Base-by-base conservation (phyloP, 441 rosid species). In the Adansonia gregorii region DNA sequence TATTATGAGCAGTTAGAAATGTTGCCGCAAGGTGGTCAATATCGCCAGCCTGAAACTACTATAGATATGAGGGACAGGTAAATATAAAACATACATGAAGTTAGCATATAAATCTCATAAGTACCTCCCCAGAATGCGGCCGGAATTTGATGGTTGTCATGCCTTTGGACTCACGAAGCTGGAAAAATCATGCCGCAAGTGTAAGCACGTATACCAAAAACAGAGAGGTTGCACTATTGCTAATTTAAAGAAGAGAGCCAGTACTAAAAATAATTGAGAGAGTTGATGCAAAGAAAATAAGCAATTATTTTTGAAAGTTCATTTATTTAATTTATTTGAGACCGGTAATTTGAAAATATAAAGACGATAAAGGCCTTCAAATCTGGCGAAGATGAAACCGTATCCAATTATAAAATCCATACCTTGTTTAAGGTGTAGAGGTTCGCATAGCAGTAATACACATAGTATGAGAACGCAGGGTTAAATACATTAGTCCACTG, bases 161-260 rank as follows among this genome's bases (percentile, higher is more conserved):
- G 80, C 99, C 99, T 88, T 97, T 97, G 24, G 91, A 92, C 85
- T 97, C 99, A 4, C 99, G 98, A 82, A 97, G 98, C 99, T 97
- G 92, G 76, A 81, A 84, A 80, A 67, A 68, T 71, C 24, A 75
- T 72, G 31, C 69, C 54, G 39, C 64, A 59, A 51, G 72, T 52
- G 76, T 77, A 20, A 82, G 77, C 46, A 68, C 43, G 39, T 73
- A 20, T 69, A 55, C 65, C 66, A 45, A 76, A 60, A 46, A 12
- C 48, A 69, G 31, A 78, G 59, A 64, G 49, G 52, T 56, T 56
- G 51, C 71, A 72, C 48, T 71, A 52, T 14, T 8, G 9, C 10
- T 22, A 0, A 49, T 69, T 49, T 49, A 14, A 49, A 49, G 45
- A 51, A 51, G 58, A 15, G 43, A 66, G 46, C 46, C 46, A 64